Evolutionary conservation across 2,329 filamentous ascomycete genomes (phyloP), one percentile per base, ranked within the genome.

Genomic region (Fusarium sp.): DNA sequence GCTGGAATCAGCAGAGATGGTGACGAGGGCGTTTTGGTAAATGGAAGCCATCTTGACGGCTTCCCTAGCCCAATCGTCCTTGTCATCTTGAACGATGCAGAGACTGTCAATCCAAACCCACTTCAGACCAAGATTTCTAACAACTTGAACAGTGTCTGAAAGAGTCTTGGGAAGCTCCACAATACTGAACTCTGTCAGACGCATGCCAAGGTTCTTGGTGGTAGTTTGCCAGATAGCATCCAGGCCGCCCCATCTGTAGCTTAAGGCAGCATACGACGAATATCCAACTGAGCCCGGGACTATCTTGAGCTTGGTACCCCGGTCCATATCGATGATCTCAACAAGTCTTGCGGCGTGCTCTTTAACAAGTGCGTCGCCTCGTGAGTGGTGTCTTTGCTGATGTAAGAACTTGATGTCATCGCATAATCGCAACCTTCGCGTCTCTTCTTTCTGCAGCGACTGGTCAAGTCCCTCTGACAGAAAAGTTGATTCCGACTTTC

Each of bases 211-310:
- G 22, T 65, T 66, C 7, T 15, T 28, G 7, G 20, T 38, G 4
- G 48, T 65, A 5, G 63, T 66, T 5, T 66, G 60, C 50, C 63
- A 66, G 22, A 65, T 7, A 6, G 63, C 60, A 7, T 66, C 50
- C 1, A 66, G 20, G 0, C 31, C n/a, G 6, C 63, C 63, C 63
- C 63, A 66, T 50, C 26, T 66, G 6, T 66, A 66, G 16, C 60
- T 66, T 5, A 66, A 4, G 1, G 60, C 50, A 9, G 54, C 50
- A 26, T 66, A 66, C 0, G 60, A 42, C 6, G n/a, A 14, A 8
- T 28, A 24, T 7, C 48, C 6, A 8, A 30, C 7, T 9, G 36
- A 57, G 2, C n/a, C 36, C 1, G 47, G 13, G 0, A 50, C 26
- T 28, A 66, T 22, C 22, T 30, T 66, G 5, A 66, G 26, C 3